Conservation (phyloP, 306 rosid species). For the Citrullus colocynthis region DNA sequence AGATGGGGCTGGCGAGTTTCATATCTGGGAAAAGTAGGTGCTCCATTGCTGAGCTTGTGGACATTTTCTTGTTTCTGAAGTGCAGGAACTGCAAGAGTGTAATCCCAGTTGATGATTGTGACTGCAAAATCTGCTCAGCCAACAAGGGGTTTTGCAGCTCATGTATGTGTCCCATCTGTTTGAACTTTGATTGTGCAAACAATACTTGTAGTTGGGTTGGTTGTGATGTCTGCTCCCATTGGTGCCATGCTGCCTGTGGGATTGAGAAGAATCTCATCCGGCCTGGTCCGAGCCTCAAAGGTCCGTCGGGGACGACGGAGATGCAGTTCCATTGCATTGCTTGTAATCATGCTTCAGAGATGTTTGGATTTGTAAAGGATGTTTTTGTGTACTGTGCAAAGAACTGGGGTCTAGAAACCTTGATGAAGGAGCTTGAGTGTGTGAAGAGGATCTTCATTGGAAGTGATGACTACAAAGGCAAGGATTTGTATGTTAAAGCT, state of each 20-base stretch:
- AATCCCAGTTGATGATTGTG: slow-evolving; percentile 94
- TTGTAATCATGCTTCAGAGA: slow-evolving; percentile 80
- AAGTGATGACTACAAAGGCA: slow-evolving; percentile 86
- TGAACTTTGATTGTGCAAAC: slow-evolving; percentile 90
- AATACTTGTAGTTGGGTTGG: slow-evolving; percentile 99
- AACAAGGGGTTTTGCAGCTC: slow-evolving; percentile 83
- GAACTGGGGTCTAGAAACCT: slow-evolving; percentile 82
- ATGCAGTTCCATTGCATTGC: slow-evolving; percentile 95
- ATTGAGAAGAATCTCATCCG: slow-evolving; percentile 65
- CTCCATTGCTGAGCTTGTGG: slow-evolving; percentile 45
- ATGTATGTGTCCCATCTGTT: slow-evolving; percentile 92
- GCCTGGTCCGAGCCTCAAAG: slow-evolving; percentile 93
- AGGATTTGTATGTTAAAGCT: slow-evolving; percentile 63
- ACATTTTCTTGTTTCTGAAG: slow-evolving; percentile 61
- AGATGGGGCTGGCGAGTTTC: slow-evolving; percentile 67
- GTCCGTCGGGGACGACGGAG: slow-evolving; percentile 71
- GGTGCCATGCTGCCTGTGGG: slow-evolving; percentile 99
- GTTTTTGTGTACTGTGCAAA: slow-evolving; percentile 78
- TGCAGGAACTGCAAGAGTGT: slow-evolving; percentile 69
- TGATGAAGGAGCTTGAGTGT: slow-evolving; percentile 81
- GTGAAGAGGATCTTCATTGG: slow-evolving; percentile 71
- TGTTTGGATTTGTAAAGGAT: slow-evolving; percentile 98
- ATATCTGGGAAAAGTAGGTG: slow-evolving; percentile 37
- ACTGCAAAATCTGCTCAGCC: slow-evolving; percentile 79
- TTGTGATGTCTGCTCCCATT: slow-evolving; percentile 90